Conservation (phyloP, 306 rosid species). For the Ochetophila trinervis region DNA sequence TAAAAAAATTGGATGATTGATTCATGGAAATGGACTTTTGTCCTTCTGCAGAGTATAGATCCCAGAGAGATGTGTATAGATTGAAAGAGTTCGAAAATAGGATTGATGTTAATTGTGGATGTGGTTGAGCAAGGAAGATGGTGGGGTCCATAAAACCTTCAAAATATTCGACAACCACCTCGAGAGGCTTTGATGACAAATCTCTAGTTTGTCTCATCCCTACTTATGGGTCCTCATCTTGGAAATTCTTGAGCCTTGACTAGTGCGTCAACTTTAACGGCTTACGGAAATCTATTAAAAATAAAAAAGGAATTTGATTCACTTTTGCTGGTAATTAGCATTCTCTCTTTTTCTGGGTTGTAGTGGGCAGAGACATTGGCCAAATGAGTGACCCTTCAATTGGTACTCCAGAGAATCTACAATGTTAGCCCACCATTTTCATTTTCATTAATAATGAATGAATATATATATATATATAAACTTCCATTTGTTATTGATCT, state of each 20-base stretch:
- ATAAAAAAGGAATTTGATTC: not conserved
- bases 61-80: conserved; percentile 12
- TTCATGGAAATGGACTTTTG: conserved; percentile 12
- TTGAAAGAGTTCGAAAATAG: conserved; percentile 16
- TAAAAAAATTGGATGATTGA: conserved; percentile 4
- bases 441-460: not conserved
- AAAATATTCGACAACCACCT: conserved; percentile 10
- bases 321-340: not conserved
- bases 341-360: not conserved
- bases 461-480: not conserved
- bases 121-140: conserved; percentile 22
- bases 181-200: conserved; percentile 7
- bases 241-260: not conserved
- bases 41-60: conserved; percentile 6
- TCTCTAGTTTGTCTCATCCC: conserved; percentile 10
- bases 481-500: too few relatives aligned
- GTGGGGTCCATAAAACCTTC: conserved; percentile 27
- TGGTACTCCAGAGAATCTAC: not conserved
- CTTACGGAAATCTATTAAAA: too few relatives aligned
- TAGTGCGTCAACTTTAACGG: not conserved
- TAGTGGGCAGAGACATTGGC: not conserved
- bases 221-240: not conserved
- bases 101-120: conserved; percentile 38
- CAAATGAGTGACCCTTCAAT: not conserved
- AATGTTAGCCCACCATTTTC: not conserved